These are phyloP conservation scores for Monosporascus ibericus DNA, from an alignment of 2,329 filamentous ascomycete species.

Conservation along the genomic window DNA sequence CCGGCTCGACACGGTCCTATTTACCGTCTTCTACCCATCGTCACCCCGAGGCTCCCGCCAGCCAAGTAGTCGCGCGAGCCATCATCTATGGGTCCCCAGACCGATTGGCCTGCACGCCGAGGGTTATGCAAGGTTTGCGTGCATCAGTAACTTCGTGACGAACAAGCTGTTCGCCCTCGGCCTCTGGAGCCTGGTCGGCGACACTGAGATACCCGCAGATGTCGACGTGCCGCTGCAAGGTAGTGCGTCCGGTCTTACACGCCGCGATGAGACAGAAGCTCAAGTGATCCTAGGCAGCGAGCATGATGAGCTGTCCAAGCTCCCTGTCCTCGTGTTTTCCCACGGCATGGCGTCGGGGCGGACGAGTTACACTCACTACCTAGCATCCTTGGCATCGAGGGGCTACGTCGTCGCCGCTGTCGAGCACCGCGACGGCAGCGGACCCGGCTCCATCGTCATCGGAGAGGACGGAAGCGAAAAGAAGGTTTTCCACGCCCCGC, in stretches of 20 bases:
- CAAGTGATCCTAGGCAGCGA: constrained; percentile 17
- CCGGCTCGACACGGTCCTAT: constrained; percentile 40
- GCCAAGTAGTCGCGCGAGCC: not conserved
- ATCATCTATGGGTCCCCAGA: constrained; percentile 38
- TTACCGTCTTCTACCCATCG: constrained; percentile 44
- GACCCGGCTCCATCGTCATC: constrained; percentile 37
- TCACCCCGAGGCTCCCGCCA: constrained; percentile 16
- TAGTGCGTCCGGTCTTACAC: constrained; percentile 12
- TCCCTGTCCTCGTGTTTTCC: constrained; percentile 45
- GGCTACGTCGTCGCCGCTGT: constrained; percentile 43
- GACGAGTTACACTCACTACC: constrained; percentile 46
- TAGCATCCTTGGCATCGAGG: constrained; percentile 43
- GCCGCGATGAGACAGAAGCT: constrained; percentile 11
- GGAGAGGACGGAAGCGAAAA: constrained; percentile 24
- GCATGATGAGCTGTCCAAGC: constrained; percentile 8
- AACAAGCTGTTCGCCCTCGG: constrained; percentile 36
- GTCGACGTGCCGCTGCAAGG: constrained; percentile 37
- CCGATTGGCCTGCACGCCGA: constrained; percentile 38
- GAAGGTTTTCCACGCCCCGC: constrained; percentile 28
- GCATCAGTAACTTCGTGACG: constrained; percentile 35
- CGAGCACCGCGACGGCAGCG: constrained; percentile 47
- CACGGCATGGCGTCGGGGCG: constrained; percentile 45
- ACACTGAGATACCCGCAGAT: constrained; percentile 39
- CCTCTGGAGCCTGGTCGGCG: constrained; percentile 35
- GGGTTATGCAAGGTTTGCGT: constrained; percentile 41